Percentiles rank a stretch among this genome's conserved stretches.
phyloP scores from a whole-genome alignment of 139 green algal species.

The Coccomyxa sp. region DNA sequence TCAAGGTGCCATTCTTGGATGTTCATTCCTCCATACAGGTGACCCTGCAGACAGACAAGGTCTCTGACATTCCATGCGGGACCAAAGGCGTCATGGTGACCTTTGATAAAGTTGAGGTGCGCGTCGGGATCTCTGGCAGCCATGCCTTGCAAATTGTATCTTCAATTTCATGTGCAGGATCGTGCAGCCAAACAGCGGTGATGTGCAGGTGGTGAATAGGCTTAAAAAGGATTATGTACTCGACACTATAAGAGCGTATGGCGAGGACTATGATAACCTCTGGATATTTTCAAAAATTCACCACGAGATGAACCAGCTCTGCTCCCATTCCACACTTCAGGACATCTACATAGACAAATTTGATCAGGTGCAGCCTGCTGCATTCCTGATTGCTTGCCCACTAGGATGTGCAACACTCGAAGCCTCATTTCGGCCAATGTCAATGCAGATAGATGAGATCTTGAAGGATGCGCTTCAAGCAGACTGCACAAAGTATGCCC shows the following conservation, averaged over 20 bases:
- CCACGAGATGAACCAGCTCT: slow-evolving; percentile 68
- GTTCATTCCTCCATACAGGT: slow-evolving; percentile 47
- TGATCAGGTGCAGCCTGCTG: slow-evolving; percentile 32
- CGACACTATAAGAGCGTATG: slow-evolving; percentile 48
- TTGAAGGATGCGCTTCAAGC: slow-evolving; percentile 40
- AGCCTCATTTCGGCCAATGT: background rate
- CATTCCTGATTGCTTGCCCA: background rate
- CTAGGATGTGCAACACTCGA: background rate
- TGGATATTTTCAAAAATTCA: slow-evolving; percentile 67
- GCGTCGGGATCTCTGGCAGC: background rate
- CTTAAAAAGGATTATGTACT: slow-evolving; percentile 37
- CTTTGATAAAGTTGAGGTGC: slow-evolving; percentile 58
- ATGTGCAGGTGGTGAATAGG: slow-evolving; percentile 44
- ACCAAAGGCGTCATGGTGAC: slow-evolving; percentile 51
- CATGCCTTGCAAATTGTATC: background rate
- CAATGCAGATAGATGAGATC: slow-evolving; percentile 31
- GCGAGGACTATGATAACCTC: slow-evolving; percentile 47
- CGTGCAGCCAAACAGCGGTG: background rate
- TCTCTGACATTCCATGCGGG: slow-evolving; percentile 47
- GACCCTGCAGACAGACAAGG: slow-evolving; percentile 54
- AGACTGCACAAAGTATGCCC: slow-evolving; percentile 43
- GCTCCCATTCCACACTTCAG: slow-evolving; percentile 34
- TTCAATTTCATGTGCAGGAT: background rate
- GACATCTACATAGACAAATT: slow-evolving; percentile 63
- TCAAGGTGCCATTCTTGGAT: slow-evolving; percentile 39